Conservation (phyloP, 306 rosid genomes). For the Fragaria vesca region DNA sequence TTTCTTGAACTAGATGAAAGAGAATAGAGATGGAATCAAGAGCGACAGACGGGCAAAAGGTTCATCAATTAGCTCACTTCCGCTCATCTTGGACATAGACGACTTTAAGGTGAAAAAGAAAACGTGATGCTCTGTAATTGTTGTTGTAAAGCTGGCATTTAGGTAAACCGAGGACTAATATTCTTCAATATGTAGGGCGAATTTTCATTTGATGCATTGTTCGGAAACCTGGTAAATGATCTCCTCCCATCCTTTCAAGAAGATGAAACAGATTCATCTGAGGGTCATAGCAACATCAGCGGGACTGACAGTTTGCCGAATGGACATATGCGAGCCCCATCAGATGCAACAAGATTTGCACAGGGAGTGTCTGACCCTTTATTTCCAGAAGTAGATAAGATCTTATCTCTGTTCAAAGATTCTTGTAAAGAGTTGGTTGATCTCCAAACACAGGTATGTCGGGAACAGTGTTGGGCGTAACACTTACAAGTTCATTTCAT, state of each 20-base stretch:
- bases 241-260: slow-evolving; percentile 85
- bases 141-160: neutral
- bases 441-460: slow-evolving; percentile 82
- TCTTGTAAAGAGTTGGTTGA: slow-evolving; percentile 88
- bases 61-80: slow-evolving; percentile 54
- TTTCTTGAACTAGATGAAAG: slow-evolving; percentile 59
- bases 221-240: slow-evolving; percentile 85
- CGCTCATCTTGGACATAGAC: slow-evolving; percentile 83
- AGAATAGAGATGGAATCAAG: slow-evolving; percentile 49
- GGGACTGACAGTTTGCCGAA: slow-evolving; percentile 53
- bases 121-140: neutral
- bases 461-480: slow-evolving; percentile 4
- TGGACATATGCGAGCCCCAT: slow-evolving; percentile 54
- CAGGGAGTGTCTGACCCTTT: slow-evolving; percentile 55
- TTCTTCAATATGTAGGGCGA: slow-evolving; percentile 53
- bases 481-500: slow-evolving; percentile 1
- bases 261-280: slow-evolving; percentile 65
- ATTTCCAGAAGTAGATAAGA: slow-evolving; percentile 89
- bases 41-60: slow-evolving; percentile 35
- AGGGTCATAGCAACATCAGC: slow-evolving; percentile 39
- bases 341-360: slow-evolving; percentile 55
- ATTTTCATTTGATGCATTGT: slow-evolving; percentile 92
- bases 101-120: slow-evolving; percentile 76
- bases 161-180: neutral
- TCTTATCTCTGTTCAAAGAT: slow-evolving; percentile 79